phyloP scores from a whole-genome alignment of 129 eudicot species.

The Ambrosia artemisiifolia region DNA sequence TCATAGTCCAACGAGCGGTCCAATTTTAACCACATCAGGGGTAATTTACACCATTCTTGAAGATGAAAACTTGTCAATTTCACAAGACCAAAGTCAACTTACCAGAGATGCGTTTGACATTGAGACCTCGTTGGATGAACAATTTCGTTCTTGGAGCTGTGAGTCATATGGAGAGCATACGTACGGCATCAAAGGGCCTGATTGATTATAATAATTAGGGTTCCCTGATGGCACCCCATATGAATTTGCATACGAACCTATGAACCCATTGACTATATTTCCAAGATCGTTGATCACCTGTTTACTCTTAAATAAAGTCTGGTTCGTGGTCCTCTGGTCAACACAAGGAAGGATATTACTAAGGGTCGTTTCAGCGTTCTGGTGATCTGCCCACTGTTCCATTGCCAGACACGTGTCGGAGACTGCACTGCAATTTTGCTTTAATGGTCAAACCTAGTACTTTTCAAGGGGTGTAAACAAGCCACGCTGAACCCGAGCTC shows the following conservation, averaged over 20 bases:
- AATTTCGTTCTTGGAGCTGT: slow-evolving; percentile 64
- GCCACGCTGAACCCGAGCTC: too few species aligned
- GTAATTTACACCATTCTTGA: not conserved
- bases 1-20: too few species aligned
- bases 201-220: slow-evolving; percentile 65
- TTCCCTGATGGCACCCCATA: slow-evolving; percentile 45
- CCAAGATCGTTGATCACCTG: slow-evolving; percentile 65
- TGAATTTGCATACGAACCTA: slow-evolving; percentile 69
- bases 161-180: slow-evolving; percentile 79
- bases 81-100: slow-evolving; percentile 17
- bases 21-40: too few species aligned
- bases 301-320: slow-evolving; percentile 69
- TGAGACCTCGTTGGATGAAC: slow-evolving; percentile 59
- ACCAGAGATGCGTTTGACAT: slow-evolving; percentile 80
- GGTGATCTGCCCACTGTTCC: slow-evolving; percentile 91
- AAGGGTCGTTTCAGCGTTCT: slow-evolving; percentile 94
- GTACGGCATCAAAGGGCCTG: slow-evolving; percentile 77
- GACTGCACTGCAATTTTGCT: slow-evolving; percentile 55
- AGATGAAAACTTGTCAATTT: not conserved
- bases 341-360: slow-evolving; percentile 94
- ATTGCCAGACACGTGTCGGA: slow-evolving; percentile 86
- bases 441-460: not conserved
- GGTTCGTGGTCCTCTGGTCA: slow-evolving; percentile 78
- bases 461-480: not conserved
- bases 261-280: slow-evolving; percentile 58